A percentile compares a stretch with the other conserved stretches of the same genome.
phyloP scores from a whole-genome alignment of 352 stramenopile species.

The Phytophthora quininea region DNA sequence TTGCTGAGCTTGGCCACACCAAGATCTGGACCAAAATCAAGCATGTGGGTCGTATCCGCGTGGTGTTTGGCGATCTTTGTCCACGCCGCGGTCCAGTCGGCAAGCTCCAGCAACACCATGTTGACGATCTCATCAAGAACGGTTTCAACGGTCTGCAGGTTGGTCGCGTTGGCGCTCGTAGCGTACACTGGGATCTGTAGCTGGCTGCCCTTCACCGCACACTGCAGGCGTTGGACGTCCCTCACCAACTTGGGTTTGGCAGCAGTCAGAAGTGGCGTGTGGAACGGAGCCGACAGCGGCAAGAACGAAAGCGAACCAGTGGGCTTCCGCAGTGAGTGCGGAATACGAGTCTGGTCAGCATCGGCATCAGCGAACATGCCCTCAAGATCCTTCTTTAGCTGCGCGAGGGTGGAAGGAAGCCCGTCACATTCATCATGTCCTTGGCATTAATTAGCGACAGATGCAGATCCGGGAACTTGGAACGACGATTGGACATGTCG shows the following conservation, averaged over 20 bases:
- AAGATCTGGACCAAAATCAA: conserved; percentile 77
- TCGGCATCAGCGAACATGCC: conserved; percentile 53
- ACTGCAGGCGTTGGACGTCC: conserved; percentile 55
- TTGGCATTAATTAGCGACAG: conserved; percentile 77
- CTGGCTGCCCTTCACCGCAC: conserved; percentile 45
- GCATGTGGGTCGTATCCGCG: conserved; percentile 57
- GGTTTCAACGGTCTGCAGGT: conserved; percentile 59
- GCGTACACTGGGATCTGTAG: conserved; percentile 74
- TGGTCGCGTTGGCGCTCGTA: conserved; percentile 52
- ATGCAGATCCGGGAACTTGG: conserved; percentile 61
- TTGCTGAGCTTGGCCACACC: conserved; percentile 59
- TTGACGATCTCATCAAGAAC: conserved; percentile 55
- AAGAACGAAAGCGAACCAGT: conserved; percentile 63
- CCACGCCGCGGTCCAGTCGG: conserved; percentile 70
- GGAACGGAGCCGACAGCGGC: conserved; percentile 75
- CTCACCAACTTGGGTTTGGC: conserved; percentile 52
- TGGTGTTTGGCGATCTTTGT: conserved; percentile 41
- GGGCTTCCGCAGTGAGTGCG: conserved; percentile 84
- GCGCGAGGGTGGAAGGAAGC: conserved; percentile 56
- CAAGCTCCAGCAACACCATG: conserved; percentile 68
- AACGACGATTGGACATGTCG: conserved; percentile 51
- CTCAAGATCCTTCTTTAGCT: conserved; percentile 61
- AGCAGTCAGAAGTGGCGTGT: conserved; percentile 56
- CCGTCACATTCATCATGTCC: conserved; percentile 72
- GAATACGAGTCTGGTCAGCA: conserved; percentile 74